Evolutionary conservation across 2,329 filamentous ascomycete genomes (phyloP), one percentile per base, ranked within the genome.

Genomic region (Bimuria novae-zelandiae): DNA sequence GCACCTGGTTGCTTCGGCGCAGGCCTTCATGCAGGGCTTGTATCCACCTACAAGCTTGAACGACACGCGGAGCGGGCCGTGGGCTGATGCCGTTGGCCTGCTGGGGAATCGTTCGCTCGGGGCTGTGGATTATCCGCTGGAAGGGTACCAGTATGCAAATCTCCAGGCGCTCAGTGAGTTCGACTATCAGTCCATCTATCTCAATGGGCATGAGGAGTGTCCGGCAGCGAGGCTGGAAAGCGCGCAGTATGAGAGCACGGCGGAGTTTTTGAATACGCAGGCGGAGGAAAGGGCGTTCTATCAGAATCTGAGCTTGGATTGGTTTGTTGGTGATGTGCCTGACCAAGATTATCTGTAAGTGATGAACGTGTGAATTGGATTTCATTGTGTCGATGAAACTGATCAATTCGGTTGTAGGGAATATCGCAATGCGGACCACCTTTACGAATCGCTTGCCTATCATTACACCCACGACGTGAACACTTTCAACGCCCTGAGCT

Each of bases 1-100:
- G 52, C 77, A 77, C 49, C 75, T 77, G 2, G 65, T 78, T 29
- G 79, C 79, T 1, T 83, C 82, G 3, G 82, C 83, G 11, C 80
- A 83, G 59, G 83, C 84, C 2, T 86, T 86, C 61, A 78, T 86
- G 75, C 83, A 86, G 64, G 83, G 82, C 7, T 70, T 86, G 8
- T 86, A 85, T 64, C 84, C 84, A 29, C 82, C 83, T 1, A 67
- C 70, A 42, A 64, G 68, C 3, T 68, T 74, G 3, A 68, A 67
- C 43, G 43, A 35, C 19, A 69, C 62, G 23, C 50, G 55, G 7
- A 64, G 55, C 8, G 58, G 55, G 19, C 37, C 52, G 7, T 21
- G 51, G 14, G 51, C 54, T 7, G 69, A 76, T 52, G 62, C 69
- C 5, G 69, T 74, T n/a, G 75, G 72, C 16, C 60, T 77, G 8